These are phyloP conservation scores for Kockiozyma suomiensis DNA, from an alignment of 805 yeast species.

Conservation along the genomic window DNA sequence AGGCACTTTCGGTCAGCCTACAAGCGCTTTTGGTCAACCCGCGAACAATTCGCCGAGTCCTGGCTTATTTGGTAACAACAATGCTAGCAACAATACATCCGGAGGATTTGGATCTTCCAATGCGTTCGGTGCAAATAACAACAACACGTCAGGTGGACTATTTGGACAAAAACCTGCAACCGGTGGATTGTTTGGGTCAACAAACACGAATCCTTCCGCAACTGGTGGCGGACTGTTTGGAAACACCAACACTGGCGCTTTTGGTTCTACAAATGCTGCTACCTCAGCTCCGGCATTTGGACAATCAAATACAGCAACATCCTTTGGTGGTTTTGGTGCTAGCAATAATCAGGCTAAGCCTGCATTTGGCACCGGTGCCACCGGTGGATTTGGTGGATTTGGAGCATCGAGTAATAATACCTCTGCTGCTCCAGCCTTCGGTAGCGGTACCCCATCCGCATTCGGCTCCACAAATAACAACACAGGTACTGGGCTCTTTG, in stretches of 20 bases:
- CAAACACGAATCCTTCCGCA: slow-evolving; percentile 13
- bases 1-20: slow-evolving; percentile 38
- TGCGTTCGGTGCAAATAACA: slow-evolving; percentile 35
- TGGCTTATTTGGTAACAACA: slow-evolving; percentile 48
- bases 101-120: slow-evolving; percentile 29
- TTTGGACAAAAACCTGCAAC: slow-evolving; percentile 33
- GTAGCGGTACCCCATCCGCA: slow-evolving; percentile 29
- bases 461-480: slow-evolving; percentile 36
- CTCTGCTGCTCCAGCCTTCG: slow-evolving; percentile 37
- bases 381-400: slow-evolving; percentile 20
- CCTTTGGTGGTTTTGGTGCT: slow-evolving; percentile 43
- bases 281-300: slow-evolving; percentile 47
- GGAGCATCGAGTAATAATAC: slow-evolving; percentile 41
- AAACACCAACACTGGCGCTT: slow-evolving; percentile 19
- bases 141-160: slow-evolving; percentile 31
- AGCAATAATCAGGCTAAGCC: slow-evolving; percentile 32
- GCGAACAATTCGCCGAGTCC: slow-evolving; percentile 17
- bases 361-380: slow-evolving; percentile 31
- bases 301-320: slow-evolving; percentile 39
- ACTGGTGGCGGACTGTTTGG: slow-evolving; percentile 35
- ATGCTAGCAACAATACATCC: slow-evolving; percentile 7
- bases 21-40: slow-evolving; percentile 33
- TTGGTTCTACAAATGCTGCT: slow-evolving; percentile 34
- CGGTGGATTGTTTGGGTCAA: slow-evolving; percentile 28
- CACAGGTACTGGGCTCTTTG: slow-evolving; percentile 43